A percentile compares a stretch with the other conserved stretches of the same genome.
Evolutionary conservation across 495 filamentous ascomycete genomes (phyloP).

Genomic region (Xylaria telfairii): DNA sequence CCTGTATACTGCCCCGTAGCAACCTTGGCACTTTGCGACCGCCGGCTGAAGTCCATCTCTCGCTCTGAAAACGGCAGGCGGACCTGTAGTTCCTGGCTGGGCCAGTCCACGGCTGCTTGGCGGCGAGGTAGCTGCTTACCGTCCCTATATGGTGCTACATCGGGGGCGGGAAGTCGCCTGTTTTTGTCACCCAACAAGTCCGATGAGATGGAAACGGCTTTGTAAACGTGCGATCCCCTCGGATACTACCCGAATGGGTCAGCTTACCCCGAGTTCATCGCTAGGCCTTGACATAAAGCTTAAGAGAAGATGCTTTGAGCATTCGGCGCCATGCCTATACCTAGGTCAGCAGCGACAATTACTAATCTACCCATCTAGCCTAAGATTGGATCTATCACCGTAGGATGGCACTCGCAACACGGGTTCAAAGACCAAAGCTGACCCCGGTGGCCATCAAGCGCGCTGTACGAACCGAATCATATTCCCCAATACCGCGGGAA

Average conservation of each 20-base stretch:
- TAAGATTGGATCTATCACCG: neutral
- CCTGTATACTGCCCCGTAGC: neutral
- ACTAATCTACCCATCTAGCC: neutral
- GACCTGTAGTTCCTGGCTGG: conserved; percentile 5
- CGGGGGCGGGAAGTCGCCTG: neutral
- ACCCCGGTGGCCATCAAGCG: neutral
- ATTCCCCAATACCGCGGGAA: neutral
- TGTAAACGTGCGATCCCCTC: neutral
- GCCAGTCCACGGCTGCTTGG: conserved; percentile 3
- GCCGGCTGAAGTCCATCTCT: conserved; percentile 34
- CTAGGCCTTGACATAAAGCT: neutral
- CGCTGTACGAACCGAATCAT: neutral
- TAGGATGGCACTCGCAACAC: neutral
- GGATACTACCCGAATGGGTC: neutral
- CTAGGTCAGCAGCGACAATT: no score
- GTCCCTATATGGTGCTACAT: neutral
- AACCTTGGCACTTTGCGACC: conserved; percentile 37
- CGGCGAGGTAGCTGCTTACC: neutral
- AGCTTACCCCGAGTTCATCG: neutral
- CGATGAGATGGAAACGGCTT: neutral
- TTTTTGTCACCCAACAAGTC: neutral
- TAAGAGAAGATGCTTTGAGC: neutral
- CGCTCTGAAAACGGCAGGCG: conserved; percentile 6
- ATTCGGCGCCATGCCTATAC: neutral
- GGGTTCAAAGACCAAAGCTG: neutral